Percentiles rank a stretch among this genome's conserved stretches.
phyloP scores from a whole-genome alignment of 225 moss, liverwort and hornwort species.

The Sphagnum contortum region DNA sequence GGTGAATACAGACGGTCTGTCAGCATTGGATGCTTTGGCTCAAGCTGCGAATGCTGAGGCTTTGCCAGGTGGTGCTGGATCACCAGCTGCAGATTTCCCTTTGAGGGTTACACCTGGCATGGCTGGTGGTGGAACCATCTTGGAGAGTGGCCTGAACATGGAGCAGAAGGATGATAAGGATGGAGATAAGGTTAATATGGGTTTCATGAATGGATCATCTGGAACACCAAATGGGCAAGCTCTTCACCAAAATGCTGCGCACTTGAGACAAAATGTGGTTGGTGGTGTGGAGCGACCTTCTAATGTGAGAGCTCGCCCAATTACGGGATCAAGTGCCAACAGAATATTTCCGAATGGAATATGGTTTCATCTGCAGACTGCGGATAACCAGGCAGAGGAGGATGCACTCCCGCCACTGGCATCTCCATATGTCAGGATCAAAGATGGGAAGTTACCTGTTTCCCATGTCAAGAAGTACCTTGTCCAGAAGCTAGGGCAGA shows the following conservation, averaged over 20 bases:
- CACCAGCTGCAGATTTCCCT: conserved; percentile 16
- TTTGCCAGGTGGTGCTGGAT: conserved; percentile 14
- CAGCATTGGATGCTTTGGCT: conserved; percentile 68
- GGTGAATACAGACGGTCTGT: not conserved
- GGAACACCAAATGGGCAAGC: conserved; percentile 24
- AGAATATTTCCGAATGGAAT: conserved; percentile 57
- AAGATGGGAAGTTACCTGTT: conserved; percentile 87
- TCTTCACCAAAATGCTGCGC: conserved; percentile 9
- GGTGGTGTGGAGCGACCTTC: conserved; percentile 53
- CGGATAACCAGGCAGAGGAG: conserved; percentile 50
- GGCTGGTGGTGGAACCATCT: conserved; percentile 1
- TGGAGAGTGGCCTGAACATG: no score
- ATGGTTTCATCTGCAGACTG: conserved; percentile 93
- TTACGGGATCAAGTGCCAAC: conserved; percentile 27
- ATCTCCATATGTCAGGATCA: conserved; percentile 76
- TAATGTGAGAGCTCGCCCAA: conserved; percentile 28
- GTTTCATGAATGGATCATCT: conserved; percentile 10
- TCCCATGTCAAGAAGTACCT: conserved; percentile 83
- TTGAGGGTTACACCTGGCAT: conserved; percentile 17
- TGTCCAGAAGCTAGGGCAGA: conserved; percentile 62
- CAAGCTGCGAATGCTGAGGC: conserved; percentile 53
- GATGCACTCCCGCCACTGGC: conserved; percentile 71
- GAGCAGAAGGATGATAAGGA: conserved; percentile 18
- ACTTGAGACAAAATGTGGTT: conserved; percentile 49
- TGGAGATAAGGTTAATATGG: conserved; percentile 6